Evolutionary conservation across 805 yeast genomes (phyloP), one percentile per base, ranked within the genome.

Genomic region (Nakazawaea ernobii): DNA sequence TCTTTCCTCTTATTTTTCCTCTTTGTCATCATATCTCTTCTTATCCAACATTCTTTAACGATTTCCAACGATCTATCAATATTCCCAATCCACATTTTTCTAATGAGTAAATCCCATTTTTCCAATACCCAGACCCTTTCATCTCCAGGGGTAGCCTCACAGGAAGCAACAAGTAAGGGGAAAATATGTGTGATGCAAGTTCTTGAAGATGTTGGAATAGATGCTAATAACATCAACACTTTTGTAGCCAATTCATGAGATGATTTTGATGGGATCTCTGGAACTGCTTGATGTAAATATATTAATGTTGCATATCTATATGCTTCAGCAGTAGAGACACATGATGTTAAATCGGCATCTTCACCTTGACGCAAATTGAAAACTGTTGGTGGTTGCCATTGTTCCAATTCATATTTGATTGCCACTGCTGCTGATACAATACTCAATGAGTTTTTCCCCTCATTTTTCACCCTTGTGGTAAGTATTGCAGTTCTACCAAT

Each of bases 281-380:
- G 88, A 4, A 83, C 86, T 1, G 86, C 83, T 56, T 83, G 87
- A 58, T 81, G 86, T 29, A 83, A 61, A 55, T 79, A 81, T 17
- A 82, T 56, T 35, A 83, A 59, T 0, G 85, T 70, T 1, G 86
- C 73, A 58, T 70, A 79, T 35, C 86, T 58, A 59, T 82, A 83
- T 0, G 87, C 83, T 56, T 82, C 88, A 2, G 88, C 87, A 1
- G 87, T 82, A 1, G 86, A 77, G 26, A 83, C 68, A 49, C 84
- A 78, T 8, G 84, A 74, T 4, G 82, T 64, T 29, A 79, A 57
- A 53, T 82, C 88, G 6, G 76, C 70, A 50, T 75, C 77, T 42
- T 66, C 72, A 14, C 59, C 58, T 49, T 62, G 61, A 14, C 62
- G 62, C 54, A 69, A 63, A 11, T 65, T 59, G 8, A 70, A 56